Evolutionary conservation across 768 basidiomycete genomes (phyloP).

Genomic region (Naganishia friedmannii): DNA sequence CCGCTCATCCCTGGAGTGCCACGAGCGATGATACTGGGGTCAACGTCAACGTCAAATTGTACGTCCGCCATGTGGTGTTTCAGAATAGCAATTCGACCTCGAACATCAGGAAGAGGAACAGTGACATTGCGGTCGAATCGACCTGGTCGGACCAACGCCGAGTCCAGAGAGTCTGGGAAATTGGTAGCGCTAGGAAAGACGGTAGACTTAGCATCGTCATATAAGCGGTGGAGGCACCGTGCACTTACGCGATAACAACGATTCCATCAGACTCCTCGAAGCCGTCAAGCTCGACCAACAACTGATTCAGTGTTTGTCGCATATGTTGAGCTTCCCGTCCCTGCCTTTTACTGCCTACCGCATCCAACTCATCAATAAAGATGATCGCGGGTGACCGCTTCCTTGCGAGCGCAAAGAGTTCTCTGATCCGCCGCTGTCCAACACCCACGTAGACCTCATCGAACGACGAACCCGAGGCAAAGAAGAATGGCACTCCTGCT

Average conservation of each 20-base stretch:
- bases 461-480: slow-evolving; percentile 93
- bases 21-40: slow-evolving; percentile 81
- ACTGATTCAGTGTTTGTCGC: slow-evolving; percentile 75
- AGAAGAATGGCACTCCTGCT: slow-evolving; percentile 95
- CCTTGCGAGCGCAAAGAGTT: slow-evolving; percentile 87
- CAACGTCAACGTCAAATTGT: slow-evolving; percentile 63
- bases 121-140: slow-evolving; percentile 91
- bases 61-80: slow-evolving; percentile 85
- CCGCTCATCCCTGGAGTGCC: slow-evolving; percentile 96
- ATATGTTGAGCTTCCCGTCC: slow-evolving; percentile 49
- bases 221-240: too few species aligned
- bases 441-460: slow-evolving; percentile 80
- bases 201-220: too few species aligned
- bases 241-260: slow-evolving; percentile 85
- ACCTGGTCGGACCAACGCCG: slow-evolving; percentile 91
- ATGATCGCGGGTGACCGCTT: slow-evolving; percentile 96
- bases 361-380: slow-evolving; percentile 95
- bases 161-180: slow-evolving; percentile 91
- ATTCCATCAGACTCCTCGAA: slow-evolving; percentile 87
- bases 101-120: slow-evolving; percentile 90
- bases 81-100: slow-evolving; percentile 86
- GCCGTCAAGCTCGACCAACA: slow-evolving; percentile 95
- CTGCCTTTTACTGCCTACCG: slow-evolving; percentile 63
- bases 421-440: slow-evolving; percentile 82
- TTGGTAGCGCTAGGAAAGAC: slow-evolving; percentile 62